Evolutionary conservation across 2,329 filamentous ascomycete genomes (phyloP), one percentile per base, ranked within the genome.

Genomic region (Penicillium sp.): DNA sequence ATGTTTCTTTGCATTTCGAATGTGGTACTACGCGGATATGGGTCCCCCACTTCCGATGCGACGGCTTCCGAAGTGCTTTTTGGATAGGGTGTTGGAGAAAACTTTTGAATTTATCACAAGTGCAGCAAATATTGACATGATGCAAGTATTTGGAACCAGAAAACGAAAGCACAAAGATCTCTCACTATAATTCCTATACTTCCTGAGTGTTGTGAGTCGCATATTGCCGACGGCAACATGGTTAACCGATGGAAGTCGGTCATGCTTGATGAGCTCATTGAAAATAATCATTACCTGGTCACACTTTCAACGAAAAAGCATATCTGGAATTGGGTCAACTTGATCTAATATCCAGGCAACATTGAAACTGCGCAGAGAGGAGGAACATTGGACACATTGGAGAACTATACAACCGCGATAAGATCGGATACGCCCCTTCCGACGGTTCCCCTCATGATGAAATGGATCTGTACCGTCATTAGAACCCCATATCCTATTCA

Each of bases 361-460:
- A 27, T 9, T 21, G 11, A 21, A 32, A 2, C 13, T 6, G 24
- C 3, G 4, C 24, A 27, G 24, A 27, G 8, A 27, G 5, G 4
- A 22, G 21, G 1, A 10, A 4, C 4, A 16, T 29, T 32, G 13
- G 13, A 21, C 16, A 7, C 11, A 43, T 31, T 7, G 21, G 27
- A 16, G 31, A 38, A n/a, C 13, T 43, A 21, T 31, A 38, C 8
- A 3, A 6, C 11, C 2, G 47, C 32, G 58, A 58, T 60, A 56
- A 58, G 59, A 63, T 63, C 60, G 60, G 60, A 62, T 58, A 44
- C 46, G 52, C 44, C 49, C 43, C 40, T 54, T 48, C 59, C 60
- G 60, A 61, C 40, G 32, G 40, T 42, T 47, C 57, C 57, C 58
- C 52, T 55, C 49, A 52, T 53, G 54, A 54, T 57, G 56, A 57